Evolutionary conservation across 805 yeast genomes (phyloP), one percentile per base, ranked within the genome.

Genomic region (Brettanomyces nanus): DNA sequence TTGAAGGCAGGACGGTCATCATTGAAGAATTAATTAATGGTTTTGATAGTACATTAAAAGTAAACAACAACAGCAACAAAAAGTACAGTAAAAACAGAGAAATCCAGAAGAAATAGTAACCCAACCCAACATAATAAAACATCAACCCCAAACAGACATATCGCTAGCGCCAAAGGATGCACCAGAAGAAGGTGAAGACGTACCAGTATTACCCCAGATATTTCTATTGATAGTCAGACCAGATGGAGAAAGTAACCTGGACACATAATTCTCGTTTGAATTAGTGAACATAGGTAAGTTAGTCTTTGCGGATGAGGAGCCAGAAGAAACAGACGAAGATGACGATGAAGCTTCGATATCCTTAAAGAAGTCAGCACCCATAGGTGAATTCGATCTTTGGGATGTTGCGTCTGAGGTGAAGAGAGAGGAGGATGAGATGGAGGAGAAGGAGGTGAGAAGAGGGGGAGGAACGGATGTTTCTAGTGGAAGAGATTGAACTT

Each of bases 1-100:
- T 72, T 92, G 55, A 87, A 90, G 66, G 99, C 99, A 2, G 99
- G 99, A 35, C 77, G 95, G 51, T 85, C 95, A 11, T 84, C 95
- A 9, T 69, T 87, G 65, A 86, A 89, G 62, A 77, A 78, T 47
- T 28, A 49, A 44, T n/a, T 14, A 17, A 15, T n/a, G n/a, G n/a
- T n/a, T n/a, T n/a, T n/a, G n/a, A n/a, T 4, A 20, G 17, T 7
- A 32, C 17, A n/a, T 9, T 9, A 23, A 11, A 23, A 23, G 26
- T 23, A 23, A 23, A 23, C 11, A 9, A 23, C 7, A 23, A 23
- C 7, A 23, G 11, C 26, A 23, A 23, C 11, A 23, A 23, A 7
- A 23, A 7, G 11, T 23, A 7, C 26, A 23, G 11, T 23, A 23
- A 9, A 23, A 23, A 23, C 26, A 9, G 11, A 11, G 7, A 23